Conservation (phyloP, 805 yeast species). For the Kazachstania viticola region DNA sequence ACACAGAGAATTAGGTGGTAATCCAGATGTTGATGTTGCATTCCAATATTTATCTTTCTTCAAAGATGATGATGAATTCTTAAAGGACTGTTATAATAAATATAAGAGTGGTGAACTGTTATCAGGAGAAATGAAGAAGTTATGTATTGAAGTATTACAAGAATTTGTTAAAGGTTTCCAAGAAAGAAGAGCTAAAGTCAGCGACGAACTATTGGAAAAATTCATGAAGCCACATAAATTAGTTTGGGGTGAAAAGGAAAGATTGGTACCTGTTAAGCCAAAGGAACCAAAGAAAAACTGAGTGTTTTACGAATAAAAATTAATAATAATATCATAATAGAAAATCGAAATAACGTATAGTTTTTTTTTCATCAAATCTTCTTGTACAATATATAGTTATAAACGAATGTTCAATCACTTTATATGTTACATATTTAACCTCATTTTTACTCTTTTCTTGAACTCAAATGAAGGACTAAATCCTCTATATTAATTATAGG, state of each 20-base stretch:
- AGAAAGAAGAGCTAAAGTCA: constrained; percentile 55
- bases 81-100: constrained; percentile 46
- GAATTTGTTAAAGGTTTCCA: constrained; percentile 75
- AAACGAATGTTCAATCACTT: too few relatives aligned
- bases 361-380: neutral
- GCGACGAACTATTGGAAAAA: constrained; percentile 45
- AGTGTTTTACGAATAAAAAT: neutral
- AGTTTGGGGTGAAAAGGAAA: constrained; percentile 60
- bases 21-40: constrained; percentile 92
- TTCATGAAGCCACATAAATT: constrained; percentile 83
- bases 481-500: constrained; percentile 73
- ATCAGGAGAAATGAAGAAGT: constrained; percentile 87
- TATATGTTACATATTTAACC: too few relatives aligned
- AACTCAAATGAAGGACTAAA: constrained; percentile 40
- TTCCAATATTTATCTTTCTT: constrained; percentile 88
- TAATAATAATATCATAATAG: neutral
- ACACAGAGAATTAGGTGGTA: constrained; percentile 82
- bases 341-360: neutral
- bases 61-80: constrained; percentile 74
- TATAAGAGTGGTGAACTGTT: constrained; percentile 74
- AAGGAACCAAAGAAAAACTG: constrained; percentile 30
- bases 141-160: constrained; percentile 71
- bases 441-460: neutral
- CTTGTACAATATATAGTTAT: too few relatives aligned
- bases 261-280: constrained; percentile 59